Base-by-base conservation (phyloP, 345 rosid species). In the Syzygium jambos region DNA sequence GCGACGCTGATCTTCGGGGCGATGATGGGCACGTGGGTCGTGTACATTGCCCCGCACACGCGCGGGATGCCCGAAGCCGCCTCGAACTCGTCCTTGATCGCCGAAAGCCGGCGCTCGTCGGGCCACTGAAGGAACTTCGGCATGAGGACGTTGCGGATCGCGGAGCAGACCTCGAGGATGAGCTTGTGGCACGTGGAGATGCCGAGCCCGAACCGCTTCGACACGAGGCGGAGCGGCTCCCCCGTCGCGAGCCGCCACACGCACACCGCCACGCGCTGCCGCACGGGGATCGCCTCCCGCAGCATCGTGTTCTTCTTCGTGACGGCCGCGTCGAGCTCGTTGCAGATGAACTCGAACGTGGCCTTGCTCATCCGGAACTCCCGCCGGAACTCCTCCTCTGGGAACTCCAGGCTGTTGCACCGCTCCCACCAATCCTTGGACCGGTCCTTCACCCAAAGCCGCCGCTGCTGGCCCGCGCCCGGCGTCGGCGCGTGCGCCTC, bases 381-480 rank as follows among this genome's bases (percentile, higher is more conserved):
- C 15, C 86, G 90, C 63, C 87, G 88, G 86, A 93, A 93, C 84
- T 93, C 94, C 85, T 90, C 91, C 2, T 92, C 95, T 0, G 95
- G 94, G 73, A 88, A 93, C 34, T 91, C 94, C 57, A 94, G 93
- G 84, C 86, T 89, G 85, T 68, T 89, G 84, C 93, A 92, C 65
- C 43, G 46, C 55, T 93, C 93, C 95, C 95, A 92, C 95, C 95
- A 93, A 46, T 93, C 94, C 87, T 92, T 93, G 6, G 95, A 91
- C 90, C 95, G 86, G 84, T 91, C 93, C 89, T 93, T 93, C 78
- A 93, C 95, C 95, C 95, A 93, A 56, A 93, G 51, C 88, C 95
- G 88, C 93, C 93, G 85, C 65, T 90, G 92, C 65, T 87, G 93
- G 80, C 80, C 80, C 14, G 2, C 80, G 80, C 80, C 22, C 46